These are phyloP conservation scores for Citrus mangshanensis DNA, from an alignment of 345 rosid species.

Conservation along the genomic window DNA sequence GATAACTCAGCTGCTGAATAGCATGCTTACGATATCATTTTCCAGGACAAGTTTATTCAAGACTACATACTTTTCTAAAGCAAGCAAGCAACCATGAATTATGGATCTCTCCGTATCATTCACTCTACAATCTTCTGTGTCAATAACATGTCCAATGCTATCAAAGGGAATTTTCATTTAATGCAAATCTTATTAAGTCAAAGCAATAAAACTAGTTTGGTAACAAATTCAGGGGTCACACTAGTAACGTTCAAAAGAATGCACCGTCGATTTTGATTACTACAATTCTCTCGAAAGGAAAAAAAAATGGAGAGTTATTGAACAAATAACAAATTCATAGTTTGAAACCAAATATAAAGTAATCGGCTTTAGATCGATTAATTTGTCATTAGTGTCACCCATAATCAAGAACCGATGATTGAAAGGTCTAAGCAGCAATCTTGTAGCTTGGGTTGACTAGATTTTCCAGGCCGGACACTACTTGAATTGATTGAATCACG, in stretches of 20 bases:
- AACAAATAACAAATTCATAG: neutral
- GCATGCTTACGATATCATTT: neutral
- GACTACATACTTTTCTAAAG: neutral
- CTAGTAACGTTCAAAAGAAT: conserved; percentile 13
- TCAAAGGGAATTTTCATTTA: neutral
- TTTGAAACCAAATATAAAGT: neutral
- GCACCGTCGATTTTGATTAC: conserved; percentile 15
- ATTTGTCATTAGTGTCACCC: neutral
- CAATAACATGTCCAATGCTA: neutral
- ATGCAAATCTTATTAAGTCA: neutral
- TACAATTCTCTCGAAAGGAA: neutral
- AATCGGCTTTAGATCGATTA: neutral
- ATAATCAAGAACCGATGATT: neutral
- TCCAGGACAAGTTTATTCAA: neutral
- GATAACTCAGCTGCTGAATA: neutral
- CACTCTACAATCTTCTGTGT: neutral
- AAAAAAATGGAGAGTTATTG: neutral
- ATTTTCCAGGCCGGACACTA: conserved; percentile 91
- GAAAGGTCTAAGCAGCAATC: conserved; percentile 63
- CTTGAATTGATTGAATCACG: conserved; percentile 82
- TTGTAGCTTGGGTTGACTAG: conserved; percentile 92
- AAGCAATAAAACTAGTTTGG: neutral
- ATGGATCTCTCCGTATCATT: too few relatives aligned
- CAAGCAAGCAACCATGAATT: neutral
- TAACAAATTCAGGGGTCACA: too few relatives aligned